phyloP scores from a whole-genome alignment of 139 green algal species.

The Chlamydomonas eustigma region DNA sequence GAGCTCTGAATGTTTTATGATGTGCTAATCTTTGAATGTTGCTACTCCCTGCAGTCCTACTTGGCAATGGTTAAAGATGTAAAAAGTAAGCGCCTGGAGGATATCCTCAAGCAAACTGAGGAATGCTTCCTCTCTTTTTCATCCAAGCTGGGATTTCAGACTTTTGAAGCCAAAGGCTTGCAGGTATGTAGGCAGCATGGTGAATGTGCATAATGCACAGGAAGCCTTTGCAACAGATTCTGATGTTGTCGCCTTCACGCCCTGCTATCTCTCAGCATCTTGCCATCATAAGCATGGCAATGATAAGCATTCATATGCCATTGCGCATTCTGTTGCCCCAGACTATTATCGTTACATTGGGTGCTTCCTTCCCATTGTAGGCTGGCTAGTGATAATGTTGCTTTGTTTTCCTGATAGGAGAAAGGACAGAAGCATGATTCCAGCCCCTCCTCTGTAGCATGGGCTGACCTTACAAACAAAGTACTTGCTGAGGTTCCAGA shows the following conservation, averaged over 20 bases:
- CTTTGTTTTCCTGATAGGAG: neutral
- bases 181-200: neutral
- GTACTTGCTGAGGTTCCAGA: slow-evolving; percentile 43
- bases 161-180: neutral
- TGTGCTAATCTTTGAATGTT: slow-evolving; percentile 7
- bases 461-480: slow-evolving; percentile 18
- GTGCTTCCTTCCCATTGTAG: neutral
- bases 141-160: neutral
- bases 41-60: slow-evolving; percentile 55
- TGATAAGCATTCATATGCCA: neutral
- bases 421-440: neutral
- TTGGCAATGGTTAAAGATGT: slow-evolving; percentile 56
- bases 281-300: neutral
- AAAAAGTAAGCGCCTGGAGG: slow-evolving; percentile 45
- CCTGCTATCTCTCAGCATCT: neutral
- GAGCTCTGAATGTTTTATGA: neutral
- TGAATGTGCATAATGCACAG: neutral
- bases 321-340: neutral
- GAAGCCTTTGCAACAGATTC: neutral
- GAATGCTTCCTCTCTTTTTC: slow-evolving; percentile 51
- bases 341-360: neutral
- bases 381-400: neutral
- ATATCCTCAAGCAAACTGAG: slow-evolving; percentile 60
- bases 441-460: slow-evolving; percentile 24
- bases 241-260: neutral